Percentiles rank a stretch among this genome's conserved stretches.
phyloP scores from a whole-genome alignment of 306 rosid genomes.

The Cicer arietinum region DNA sequence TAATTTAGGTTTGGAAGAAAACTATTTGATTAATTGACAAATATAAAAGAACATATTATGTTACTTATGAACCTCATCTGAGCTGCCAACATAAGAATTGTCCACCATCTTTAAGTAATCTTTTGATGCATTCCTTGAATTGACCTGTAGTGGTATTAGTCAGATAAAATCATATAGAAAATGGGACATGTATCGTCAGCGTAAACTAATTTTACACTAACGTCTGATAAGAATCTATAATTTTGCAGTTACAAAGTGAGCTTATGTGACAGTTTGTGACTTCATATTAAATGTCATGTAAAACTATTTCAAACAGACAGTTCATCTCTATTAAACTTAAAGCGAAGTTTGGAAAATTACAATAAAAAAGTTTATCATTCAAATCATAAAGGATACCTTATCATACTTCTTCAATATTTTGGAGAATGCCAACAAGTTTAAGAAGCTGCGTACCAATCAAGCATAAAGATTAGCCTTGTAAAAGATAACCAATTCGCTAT shows the following conservation, averaged over 20 bases:
- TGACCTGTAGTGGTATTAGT: constrained; percentile 17
- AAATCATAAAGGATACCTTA: constrained; percentile 55
- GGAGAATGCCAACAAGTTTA: constrained; percentile 72
- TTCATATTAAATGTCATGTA: too few relatives aligned
- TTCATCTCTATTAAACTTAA: too few relatives aligned
- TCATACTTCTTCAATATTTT: constrained; percentile 92
- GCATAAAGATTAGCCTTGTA: constrained; percentile 9
- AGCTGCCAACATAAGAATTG: constrained; percentile 60
- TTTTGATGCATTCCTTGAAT: constrained; percentile 59
- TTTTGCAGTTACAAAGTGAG: too few relatives aligned
- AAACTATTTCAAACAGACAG: too few relatives aligned
- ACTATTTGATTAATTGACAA: constrained; percentile 1
- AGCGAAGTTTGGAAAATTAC: neutral
- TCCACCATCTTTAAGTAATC: constrained; percentile 75
- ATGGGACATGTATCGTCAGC: too few relatives aligned
- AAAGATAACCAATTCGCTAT: neutral
- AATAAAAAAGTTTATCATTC: constrained; percentile 12
- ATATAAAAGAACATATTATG: constrained; percentile 1
- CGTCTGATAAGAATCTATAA: too few relatives aligned
- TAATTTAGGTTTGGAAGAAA: constrained; percentile 6
- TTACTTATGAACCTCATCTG: constrained; percentile 56
- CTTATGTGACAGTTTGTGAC: too few relatives aligned
- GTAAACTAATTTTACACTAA: too few relatives aligned
- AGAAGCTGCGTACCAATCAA: constrained; percentile 59
- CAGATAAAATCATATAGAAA: neutral